Evolutionary conservation across 2,329 filamentous ascomycete genomes (phyloP), one percentile per base, ranked within the genome.

Genomic region (Nemania diffusa): DNA sequence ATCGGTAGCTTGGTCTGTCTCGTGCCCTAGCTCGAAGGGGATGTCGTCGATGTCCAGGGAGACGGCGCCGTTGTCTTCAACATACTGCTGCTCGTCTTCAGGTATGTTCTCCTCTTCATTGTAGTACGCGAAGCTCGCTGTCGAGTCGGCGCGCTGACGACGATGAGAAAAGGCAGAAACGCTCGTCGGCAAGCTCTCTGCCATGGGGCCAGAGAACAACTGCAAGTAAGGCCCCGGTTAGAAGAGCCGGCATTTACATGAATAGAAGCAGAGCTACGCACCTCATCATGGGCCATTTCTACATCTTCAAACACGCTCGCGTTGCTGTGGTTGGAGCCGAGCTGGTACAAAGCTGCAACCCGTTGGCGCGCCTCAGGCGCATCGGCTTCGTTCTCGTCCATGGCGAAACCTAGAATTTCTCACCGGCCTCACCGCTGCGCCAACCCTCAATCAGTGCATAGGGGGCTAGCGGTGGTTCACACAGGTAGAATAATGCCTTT

Each of bases 281-380:
- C 92, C 87, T 98, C 95, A 78, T 97, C 93, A 58, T 97, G 93
- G 22, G 96, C 95, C 96, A 99, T 98, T 79, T 97, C 95, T n/a
- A 98, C 94, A 79, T 97, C 93, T 72, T 93, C 93, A 73, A 97
- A 91, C 73, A 97, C 90, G 80, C 93, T 97, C 40, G 90, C 85
- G 79, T 86, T 89, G 81, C 91, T 93, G 74, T 89, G 84, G 75
- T 92, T 92, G 58, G 90, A 91, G 71, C 85, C 84, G 62, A 91
- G 84, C 61, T 90, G 84, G 79, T 93, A 92, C 69, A 92, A 77
- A 58, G 77, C 61, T 20, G 73, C 55, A 24, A 67, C 67, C 20
- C 65, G 69, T 48, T 55, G 65, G 67, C 72, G 73, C 53, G 63
- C 44, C 37, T 68, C 56, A 42, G 63, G 72, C 66, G 72, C 72